Base-by-base conservation (phyloP, 2,329 filamentous ascomycete genomes). In the Dryadomyces quercus-mongolicae region DNA sequence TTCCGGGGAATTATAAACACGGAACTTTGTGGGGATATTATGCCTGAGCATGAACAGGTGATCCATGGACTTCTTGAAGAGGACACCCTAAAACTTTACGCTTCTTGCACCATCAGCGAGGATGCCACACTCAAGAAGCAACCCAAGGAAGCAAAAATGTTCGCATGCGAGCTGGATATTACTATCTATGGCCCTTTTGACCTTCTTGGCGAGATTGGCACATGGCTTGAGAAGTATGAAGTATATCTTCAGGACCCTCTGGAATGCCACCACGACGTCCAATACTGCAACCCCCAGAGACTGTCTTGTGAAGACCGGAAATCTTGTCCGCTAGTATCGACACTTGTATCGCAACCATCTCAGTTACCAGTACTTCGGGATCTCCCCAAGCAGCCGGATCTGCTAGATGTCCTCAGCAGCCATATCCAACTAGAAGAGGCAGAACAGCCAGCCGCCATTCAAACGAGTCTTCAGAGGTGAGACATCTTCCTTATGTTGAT, bases 261-360 rank as follows among this genome's bases (percentile, higher is more conserved):
- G 4, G 53, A 57, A 1, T 66, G 64, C 16, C 55, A 65, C 34
- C 20, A 42, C 3, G 56, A 68, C 10, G 61, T 62, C 1, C 59
- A 13, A 45, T 71, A 71, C 49, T 64, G 61, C 54, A 71, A 71
- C 43, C 68, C 68, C 12, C 68, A 71, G 18, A 57, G 65, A 0
- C 61, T 71, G 8, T 36, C 49, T 2, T 38, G 40, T 1, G 45
- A 25, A 3, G 44, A 46, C 7, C 9, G n/a, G 16, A 20, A 8
- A 6, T 8, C 15, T 1, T 54, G 46, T 43, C n/a, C 18, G 4
- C 34, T 53, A 6, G 40, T 57, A 9, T 53, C 53, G 7, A 46
- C 36, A 9, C 12, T 57, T 6, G n/a, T 53, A 4, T 22, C 13
- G 15, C 42, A 45, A 18, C 20, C 18, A 8, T 40, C 36, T 13